Conservation (phyloP, 2,329 filamentous ascomycete species). For the Cryphonectria carpinicola region DNA sequence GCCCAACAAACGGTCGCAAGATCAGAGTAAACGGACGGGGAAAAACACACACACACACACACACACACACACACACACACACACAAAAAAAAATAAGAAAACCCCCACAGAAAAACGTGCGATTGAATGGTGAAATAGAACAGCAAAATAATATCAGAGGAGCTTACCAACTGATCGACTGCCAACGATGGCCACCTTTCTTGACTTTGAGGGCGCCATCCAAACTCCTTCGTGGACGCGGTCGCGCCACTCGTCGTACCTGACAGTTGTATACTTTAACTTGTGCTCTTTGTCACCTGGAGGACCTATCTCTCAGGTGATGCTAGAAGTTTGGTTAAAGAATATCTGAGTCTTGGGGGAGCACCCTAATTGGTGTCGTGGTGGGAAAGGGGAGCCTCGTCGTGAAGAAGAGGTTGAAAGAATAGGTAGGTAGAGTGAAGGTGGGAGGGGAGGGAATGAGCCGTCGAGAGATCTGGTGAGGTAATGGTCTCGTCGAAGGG, state of each 20-base stretch:
- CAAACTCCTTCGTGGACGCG: slow-evolving; percentile 7
- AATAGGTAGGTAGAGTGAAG: neutral
- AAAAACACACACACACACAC: too few relatives aligned
- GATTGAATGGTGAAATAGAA: neutral
- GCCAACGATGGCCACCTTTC: slow-evolving; percentile 95
- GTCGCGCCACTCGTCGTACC: slow-evolving; percentile 15
- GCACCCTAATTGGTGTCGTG: neutral
- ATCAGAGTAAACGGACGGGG: neutral
- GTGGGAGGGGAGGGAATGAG: slow-evolving; percentile 6
- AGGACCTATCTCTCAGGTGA: slow-evolving; percentile 10
- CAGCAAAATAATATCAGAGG: neutral
- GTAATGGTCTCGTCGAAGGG: slow-evolving; percentile 4
- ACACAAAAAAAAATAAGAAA: neutral
- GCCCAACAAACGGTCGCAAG: slow-evolving; percentile 13
- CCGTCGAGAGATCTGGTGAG: neutral
- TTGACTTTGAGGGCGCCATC: slow-evolving; percentile 73
- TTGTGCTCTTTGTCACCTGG: slow-evolving; percentile 14
- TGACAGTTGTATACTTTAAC: slow-evolving; percentile 4
- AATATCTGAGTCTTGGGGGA: neutral
- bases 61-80: too few relatives aligned
- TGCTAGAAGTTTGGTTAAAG: neutral
- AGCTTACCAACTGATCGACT: slow-evolving; percentile 77
- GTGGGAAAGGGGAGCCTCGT: neutral
- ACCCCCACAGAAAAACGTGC: neutral
- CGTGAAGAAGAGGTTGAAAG: neutral